Percentiles rank a stretch among this genome's conserved stretches.
phyloP scores from a whole-genome alignment of 768 basidiomycete genomes.

The Suillus subluteus region DNA sequence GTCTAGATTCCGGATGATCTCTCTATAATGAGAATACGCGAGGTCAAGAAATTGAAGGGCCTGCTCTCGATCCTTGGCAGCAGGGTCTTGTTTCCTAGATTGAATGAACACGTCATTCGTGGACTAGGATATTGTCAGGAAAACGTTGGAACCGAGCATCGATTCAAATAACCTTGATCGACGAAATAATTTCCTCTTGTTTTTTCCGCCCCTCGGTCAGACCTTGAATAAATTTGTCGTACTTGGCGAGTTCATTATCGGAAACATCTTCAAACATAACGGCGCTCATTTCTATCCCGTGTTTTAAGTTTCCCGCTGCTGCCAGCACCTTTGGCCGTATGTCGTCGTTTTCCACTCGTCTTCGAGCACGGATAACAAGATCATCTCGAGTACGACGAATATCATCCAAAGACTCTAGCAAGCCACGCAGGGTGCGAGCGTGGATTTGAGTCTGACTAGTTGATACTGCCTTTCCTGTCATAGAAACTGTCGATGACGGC shows the following conservation, averaged over 20 bases:
- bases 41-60: conserved; percentile 82
- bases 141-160: not conserved
- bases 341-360: conserved; percentile 69
- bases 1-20: conserved; percentile 81
- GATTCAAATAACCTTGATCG: conserved; percentile 62
- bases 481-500: conserved; percentile 62
- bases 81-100: conserved; percentile 77
- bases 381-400: conserved; percentile 62
- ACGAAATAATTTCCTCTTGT: conserved; percentile 67
- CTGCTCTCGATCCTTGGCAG: conserved; percentile 78
- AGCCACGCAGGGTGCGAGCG: conserved; percentile 70
- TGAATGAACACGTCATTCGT: conserved; percentile 75
- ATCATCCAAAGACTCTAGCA: conserved; percentile 82
- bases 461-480: conserved; percentile 34
- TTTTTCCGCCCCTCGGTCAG: conserved; percentile 54
- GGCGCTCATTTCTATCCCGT: conserved; percentile 71
- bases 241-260: conserved; percentile 80
- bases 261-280: conserved; percentile 88
- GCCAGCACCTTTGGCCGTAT: conserved; percentile 69
- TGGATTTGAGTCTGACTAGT: conserved; percentile 58
- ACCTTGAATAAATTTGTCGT: conserved; percentile 72
- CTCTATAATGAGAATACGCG: conserved; percentile 86
- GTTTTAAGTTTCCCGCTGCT: conserved; percentile 67
- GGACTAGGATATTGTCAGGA: conserved; percentile 41
- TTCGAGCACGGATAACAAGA: conserved; percentile 65